Evolutionary conservation across 2,329 filamentous ascomycete species (phyloP).

Genomic region (Lasiodiplodia gonubiensis): DNA sequence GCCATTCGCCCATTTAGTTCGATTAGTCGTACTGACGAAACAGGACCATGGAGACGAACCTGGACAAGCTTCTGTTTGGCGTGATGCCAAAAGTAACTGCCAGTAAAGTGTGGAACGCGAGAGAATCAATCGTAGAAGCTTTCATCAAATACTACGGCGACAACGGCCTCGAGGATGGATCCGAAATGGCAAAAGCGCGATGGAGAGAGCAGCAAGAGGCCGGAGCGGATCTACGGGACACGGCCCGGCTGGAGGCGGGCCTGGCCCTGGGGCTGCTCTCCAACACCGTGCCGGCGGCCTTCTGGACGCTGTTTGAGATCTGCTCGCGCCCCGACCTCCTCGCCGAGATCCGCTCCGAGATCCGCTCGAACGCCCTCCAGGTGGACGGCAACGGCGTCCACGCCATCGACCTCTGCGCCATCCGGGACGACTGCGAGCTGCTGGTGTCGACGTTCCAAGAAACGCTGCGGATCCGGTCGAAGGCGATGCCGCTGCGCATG

Average conservation of each 20-base stretch:
- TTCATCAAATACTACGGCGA: constrained; percentile 50
- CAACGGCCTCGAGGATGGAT: constrained; percentile 47
- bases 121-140: constrained; percentile 43
- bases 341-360: constrained; percentile 41
- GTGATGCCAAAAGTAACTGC: constrained; percentile 41
- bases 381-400: constrained; percentile 29
- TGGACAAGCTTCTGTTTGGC: constrained; percentile 36
- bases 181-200: constrained; percentile 46
- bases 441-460: constrained; percentile 52
- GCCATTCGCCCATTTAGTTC: neutral
- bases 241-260: constrained; percentile 51
- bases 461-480: constrained; percentile 47
- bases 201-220: constrained; percentile 41
- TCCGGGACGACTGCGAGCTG: constrained; percentile 47
- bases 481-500: constrained; percentile 46
- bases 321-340: constrained; percentile 42
- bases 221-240: constrained; percentile 44
- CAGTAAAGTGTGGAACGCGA: constrained; percentile 41
- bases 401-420: constrained; percentile 39
- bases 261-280: constrained; percentile 49
- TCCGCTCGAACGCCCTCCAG: constrained; percentile 22
- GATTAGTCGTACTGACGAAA: neutral
- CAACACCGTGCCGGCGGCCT: constrained; percentile 49
- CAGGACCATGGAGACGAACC: constrained; percentile 38
- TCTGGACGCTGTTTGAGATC: constrained; percentile 51